Evolutionary conservation across 2,329 filamentous ascomycete genomes (phyloP).

Genomic region (Sarocladium kiliense): DNA sequence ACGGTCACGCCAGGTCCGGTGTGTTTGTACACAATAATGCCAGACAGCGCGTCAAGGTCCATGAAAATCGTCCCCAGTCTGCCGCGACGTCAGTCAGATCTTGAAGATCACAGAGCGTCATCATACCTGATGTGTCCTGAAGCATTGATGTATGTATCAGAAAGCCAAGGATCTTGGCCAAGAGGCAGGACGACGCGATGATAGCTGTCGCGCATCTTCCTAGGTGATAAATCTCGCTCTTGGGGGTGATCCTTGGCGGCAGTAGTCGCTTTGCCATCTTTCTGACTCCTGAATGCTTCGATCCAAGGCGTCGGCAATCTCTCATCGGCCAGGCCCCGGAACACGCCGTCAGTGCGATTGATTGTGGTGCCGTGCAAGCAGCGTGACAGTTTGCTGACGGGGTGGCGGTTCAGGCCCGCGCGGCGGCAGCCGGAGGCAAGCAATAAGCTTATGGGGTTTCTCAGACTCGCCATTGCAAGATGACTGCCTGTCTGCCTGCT

Average conservation of each 20-base stretch:
- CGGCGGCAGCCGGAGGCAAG: not conserved
- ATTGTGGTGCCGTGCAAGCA: not conserved
- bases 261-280: slow-evolving; percentile 15
- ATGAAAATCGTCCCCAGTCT: slow-evolving; percentile 67
- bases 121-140: slow-evolving; percentile 60
- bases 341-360: slow-evolving; percentile 22
- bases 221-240: slow-evolving; percentile 21
- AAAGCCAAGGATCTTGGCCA: slow-evolving; percentile 68
- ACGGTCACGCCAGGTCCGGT: slow-evolving; percentile 49
- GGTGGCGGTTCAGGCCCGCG: not conserved
- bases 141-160: slow-evolving; percentile 73
- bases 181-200: slow-evolving; percentile 48
- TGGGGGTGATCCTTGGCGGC: not conserved
- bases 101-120: not conserved
- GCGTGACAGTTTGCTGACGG: not conserved
- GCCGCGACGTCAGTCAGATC: not conserved
- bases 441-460: not conserved
- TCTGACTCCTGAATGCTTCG: slow-evolving; percentile 19
- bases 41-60: slow-evolving; percentile 74
- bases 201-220: slow-evolving; percentile 26
- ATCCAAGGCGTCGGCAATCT: slow-evolving; percentile 23
- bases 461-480: not conserved
- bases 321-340: slow-evolving; percentile 20
- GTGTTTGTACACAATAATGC: slow-evolving; percentile 69
- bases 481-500: not conserved